Base-by-base conservation (phyloP, 257 asterid species). In the Ophiorrhiza pumila region DNA sequence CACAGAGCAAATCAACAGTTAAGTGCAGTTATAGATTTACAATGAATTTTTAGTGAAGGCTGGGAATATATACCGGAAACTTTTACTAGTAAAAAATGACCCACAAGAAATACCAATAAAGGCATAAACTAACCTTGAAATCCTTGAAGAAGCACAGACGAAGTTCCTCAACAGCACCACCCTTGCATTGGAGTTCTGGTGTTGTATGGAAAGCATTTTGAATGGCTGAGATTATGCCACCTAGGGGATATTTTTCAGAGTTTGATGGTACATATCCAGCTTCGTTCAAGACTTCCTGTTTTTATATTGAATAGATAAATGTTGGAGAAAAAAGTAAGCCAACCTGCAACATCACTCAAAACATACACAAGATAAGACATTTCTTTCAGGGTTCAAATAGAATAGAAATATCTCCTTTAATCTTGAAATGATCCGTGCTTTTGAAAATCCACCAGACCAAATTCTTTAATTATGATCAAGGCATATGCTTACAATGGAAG, bases 211-310 rank as follows among this genome's bases (percentile, higher is more conserved):
- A 95, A 79, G 91, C 95, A 79, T 87, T 92, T 83, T 92, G 90
- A 71, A 95, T 83, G 71, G 99, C 91, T 71, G 96, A 58, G 76
- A 87, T 81, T 73, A 95, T 78, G 67, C 97, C 98, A 55, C 90
- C 95, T 20, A 87, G 60, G 60, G 97, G 99, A 82, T 95, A 95
- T 77, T 86, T 95, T 71, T 88, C 98, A 32, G 92, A 85, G 73
- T 92, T 84, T 52, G 99, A 95, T 23, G 95, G 91, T 68, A 89
- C 90, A 84, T 92, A 92, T 60, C 99, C 99, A 69, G 82, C 96
- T 75, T 80, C 87, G 46, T 73, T 76, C 79, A 95, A 74, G 76
- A 90, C 90, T 78, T 86, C 87, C 99, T 95, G 92, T 56, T 62
- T 42, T 63, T 35, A 37, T 52, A 55, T 17, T 45, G n/a, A 41